Percentiles rank a stretch among this genome's conserved stretches.
Conservation (phyloP, 495 filamentous ascomycete genomes). For the Evernia prunastri region DNA sequence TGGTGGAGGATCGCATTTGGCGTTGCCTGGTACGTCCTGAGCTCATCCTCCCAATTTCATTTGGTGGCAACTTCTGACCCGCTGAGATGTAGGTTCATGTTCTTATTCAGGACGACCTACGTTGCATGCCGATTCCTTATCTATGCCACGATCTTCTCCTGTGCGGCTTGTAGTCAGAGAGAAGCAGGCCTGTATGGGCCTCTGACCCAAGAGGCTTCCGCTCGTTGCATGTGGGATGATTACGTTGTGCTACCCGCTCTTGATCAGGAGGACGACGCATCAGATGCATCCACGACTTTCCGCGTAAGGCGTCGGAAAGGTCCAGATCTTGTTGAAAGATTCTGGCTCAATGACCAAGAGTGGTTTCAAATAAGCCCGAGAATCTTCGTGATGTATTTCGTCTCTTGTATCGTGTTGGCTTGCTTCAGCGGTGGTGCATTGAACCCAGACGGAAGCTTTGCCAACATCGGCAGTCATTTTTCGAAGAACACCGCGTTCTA, state of each 20-base stretch:
- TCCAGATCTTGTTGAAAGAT: neutral
- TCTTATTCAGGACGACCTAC: neutral
- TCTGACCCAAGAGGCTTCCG: neutral
- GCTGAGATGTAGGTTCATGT: neutral
- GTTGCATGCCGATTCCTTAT: neutral
- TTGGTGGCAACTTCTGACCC: neutral
- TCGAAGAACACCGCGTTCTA: neutral
- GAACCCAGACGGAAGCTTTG: neutral
- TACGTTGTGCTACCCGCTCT: neutral
- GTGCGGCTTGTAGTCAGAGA: conserved; percentile 1
- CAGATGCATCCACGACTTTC: neutral
- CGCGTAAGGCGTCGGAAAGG: neutral
- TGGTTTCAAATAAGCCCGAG: conserved; percentile 1
- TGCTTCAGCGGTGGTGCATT: neutral
- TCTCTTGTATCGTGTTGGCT: neutral
- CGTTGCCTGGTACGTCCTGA: neutral
- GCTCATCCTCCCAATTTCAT: neutral
- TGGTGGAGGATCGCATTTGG: conserved; percentile 1
- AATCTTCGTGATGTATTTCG: neutral
- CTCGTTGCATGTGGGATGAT: neutral
- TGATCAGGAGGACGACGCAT: neutral
- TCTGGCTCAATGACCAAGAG: conserved; percentile 3
- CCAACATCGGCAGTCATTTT: neutral
- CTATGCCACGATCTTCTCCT: neutral
- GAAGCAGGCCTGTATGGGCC: neutral